A percentile compares a stretch with the other conserved stretches of the same genome.
Conservation (phyloP, 1,139 yeast genomes). For the Lodderomyces parapsilosis region DNA sequence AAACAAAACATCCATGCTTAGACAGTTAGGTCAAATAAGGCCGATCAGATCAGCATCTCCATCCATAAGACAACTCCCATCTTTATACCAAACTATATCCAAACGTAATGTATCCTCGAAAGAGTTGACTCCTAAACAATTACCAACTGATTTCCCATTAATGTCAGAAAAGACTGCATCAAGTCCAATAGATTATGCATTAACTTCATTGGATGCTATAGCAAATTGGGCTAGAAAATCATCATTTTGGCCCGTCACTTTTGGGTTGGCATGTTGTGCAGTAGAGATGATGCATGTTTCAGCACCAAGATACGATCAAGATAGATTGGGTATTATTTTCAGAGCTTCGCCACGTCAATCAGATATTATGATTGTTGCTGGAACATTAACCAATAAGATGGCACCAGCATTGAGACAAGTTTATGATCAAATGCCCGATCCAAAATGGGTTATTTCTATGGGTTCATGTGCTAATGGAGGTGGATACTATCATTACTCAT, state of each 20-base stretch:
- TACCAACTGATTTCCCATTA: constrained; percentile 47
- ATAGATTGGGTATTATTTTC: constrained; percentile 89
- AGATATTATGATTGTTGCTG: constrained; percentile 92
- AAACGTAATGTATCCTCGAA: constrained; percentile 37
- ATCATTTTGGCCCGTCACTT: constrained; percentile 92
- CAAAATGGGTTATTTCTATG: constrained; percentile 89
- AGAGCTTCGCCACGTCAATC: constrained; percentile 94
- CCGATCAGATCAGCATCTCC: constrained; percentile 1
- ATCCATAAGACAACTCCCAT: not conserved
- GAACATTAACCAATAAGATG: constrained; percentile 90
- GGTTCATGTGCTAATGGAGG: constrained; percentile 96
- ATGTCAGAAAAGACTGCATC: constrained; percentile 45
- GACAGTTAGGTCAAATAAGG: constrained; percentile 2
- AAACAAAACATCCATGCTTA: constrained; percentile 1
- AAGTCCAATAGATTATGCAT: constrained; percentile 71
- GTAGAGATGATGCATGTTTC: constrained; percentile 97
- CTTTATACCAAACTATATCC: constrained; percentile 5
- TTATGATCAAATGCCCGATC: constrained; percentile 93
- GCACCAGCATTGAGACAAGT: constrained; percentile 93
- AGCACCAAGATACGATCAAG: constrained; percentile 90
- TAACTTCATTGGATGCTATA: constrained; percentile 79
- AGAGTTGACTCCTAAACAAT: constrained; percentile 43
- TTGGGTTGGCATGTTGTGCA: constrained; percentile 91
- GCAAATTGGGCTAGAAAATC: constrained; percentile 94
- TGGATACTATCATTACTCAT: constrained; percentile 88